Percentiles rank a stretch among this genome's conserved stretches.
These are phyloP conservation scores for Didymella arachidicola DNA, from an alignment of 2,329 filamentous ascomycete species.

Conservation along the genomic window DNA sequence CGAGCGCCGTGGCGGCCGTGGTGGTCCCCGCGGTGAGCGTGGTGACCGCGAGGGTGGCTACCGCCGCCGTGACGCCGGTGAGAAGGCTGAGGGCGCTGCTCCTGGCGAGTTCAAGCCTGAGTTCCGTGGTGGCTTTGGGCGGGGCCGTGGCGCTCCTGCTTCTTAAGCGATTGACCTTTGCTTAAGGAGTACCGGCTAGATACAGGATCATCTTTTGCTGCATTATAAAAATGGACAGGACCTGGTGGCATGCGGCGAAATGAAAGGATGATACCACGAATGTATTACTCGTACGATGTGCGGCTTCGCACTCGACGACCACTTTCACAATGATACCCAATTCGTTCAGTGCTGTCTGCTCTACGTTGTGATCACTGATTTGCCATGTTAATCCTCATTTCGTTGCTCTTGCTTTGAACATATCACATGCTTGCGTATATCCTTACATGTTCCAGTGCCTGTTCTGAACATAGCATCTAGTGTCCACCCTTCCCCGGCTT, in stretches of 20 bases:
- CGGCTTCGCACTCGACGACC: conserved; percentile 35
- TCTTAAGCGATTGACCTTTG: conserved; percentile 42
- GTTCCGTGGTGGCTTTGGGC: conserved; percentile 55
- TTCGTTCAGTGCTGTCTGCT: conserved; percentile 35
- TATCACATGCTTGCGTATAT: not conserved
- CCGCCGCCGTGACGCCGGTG: conserved; percentile 80
- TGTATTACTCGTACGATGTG: conserved; percentile 42
- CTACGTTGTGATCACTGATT: not conserved
- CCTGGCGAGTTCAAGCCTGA: conserved; percentile 55
- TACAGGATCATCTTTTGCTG: conserved; percentile 41
- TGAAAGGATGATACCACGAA: conserved; percentile 51
- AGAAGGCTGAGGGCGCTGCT: conserved; percentile 51
- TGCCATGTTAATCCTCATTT: not conserved
- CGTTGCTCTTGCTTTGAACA: not conserved
- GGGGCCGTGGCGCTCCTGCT: conserved; percentile 50
- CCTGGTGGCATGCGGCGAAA: conserved; percentile 47
- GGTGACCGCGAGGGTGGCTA: conserved; percentile 73
- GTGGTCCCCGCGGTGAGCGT: conserved; percentile 70
- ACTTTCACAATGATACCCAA: conserved; percentile 50
- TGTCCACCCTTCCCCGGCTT: conserved; percentile 55
- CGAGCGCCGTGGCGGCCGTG: conserved; percentile 83
- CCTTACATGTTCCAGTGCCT: not conserved
- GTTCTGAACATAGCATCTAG: conserved; percentile 24
- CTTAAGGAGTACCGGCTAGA: conserved; percentile 32
- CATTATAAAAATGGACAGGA: conserved; percentile 48